Conservation (phyloP, 2,329 filamentous ascomycete species). For the Paecilomyces dactylethromorphus region DNA sequence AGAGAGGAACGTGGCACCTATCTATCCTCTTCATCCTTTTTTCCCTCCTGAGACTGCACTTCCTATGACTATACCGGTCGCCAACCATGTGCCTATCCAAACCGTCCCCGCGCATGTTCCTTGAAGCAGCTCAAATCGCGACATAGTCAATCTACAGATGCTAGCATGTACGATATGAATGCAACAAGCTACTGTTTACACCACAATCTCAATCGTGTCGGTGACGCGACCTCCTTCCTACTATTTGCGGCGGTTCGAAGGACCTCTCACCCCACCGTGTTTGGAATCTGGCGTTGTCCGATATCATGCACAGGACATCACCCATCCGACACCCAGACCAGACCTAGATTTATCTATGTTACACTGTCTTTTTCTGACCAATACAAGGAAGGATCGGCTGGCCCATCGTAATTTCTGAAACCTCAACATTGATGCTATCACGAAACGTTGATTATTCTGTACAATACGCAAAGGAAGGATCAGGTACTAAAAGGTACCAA, state of each 20-base stretch:
- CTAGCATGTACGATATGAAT: background rate
- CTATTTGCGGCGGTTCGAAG: too few relatives aligned
- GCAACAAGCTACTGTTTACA: too few relatives aligned
- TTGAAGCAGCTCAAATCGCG: background rate
- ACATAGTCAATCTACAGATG: background rate
- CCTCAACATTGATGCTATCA: background rate
- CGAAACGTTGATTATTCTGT: background rate
- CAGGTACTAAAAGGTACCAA: background rate
- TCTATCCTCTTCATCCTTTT: slow-evolving; percentile 74
- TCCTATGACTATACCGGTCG: slow-evolving; percentile 20
- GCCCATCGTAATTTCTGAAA: background rate
- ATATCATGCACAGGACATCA: too few relatives aligned
- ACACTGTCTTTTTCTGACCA: too few relatives aligned
- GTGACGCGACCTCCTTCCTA: too few relatives aligned
- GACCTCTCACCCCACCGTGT: too few relatives aligned
- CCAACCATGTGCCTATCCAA: slow-evolving; percentile 14
- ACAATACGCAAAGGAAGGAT: background rate
- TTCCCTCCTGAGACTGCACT: slow-evolving; percentile 31
- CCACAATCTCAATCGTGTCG: too few relatives aligned
- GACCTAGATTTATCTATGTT: too few relatives aligned
- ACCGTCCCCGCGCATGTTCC: background rate
- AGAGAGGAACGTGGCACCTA: slow-evolving; percentile 66
- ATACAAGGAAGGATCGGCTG: too few relatives aligned
- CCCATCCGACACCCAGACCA: too few relatives aligned
- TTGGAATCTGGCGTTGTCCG: too few relatives aligned